Percentiles rank a stretch among this genome's conserved stretches.
Conservation (phyloP, 2,329 filamentous ascomycete genomes). For the Fusarium anthophilum region DNA sequence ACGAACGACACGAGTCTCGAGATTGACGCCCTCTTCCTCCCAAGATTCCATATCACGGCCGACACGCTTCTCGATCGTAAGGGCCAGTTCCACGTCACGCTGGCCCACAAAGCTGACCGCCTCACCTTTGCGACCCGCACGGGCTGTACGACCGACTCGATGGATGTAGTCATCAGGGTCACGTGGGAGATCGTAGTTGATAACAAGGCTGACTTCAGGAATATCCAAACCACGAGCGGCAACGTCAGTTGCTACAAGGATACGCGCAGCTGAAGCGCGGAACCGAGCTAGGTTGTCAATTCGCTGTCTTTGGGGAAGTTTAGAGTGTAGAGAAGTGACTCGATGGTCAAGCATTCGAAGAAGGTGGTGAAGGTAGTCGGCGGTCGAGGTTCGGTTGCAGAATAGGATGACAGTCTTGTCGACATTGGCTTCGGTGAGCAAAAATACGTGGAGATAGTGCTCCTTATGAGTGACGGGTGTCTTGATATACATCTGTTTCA, state of each 20-base stretch:
- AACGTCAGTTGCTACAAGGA: constrained; percentile 95
- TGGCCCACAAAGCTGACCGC: constrained; percentile 91
- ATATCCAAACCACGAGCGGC: constrained; percentile 95
- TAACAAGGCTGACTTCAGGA: constrained; percentile 85
- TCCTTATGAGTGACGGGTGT: constrained; percentile 93
- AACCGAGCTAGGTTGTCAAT: constrained; percentile 91
- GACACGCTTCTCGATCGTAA: constrained; percentile 87
- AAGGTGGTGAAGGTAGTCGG: constrained; percentile 88
- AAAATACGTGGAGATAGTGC: constrained; percentile 90
- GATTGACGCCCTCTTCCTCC: constrained; percentile 88
- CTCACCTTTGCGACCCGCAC: constrained; percentile 85
- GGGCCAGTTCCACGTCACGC: constrained; percentile 88
- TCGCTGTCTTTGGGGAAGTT: constrained; percentile 84
- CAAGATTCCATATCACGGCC: constrained; percentile 84
- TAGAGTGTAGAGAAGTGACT: constrained; percentile 90
- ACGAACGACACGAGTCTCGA: constrained; percentile 88
- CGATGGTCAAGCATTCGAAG: constrained; percentile 87
- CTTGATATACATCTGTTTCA: constrained; percentile 86
- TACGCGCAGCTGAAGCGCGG: constrained; percentile 85
- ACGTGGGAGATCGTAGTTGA: constrained; percentile 97
- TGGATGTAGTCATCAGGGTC: constrained; percentile 98
- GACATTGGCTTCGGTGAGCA: constrained; percentile 79
- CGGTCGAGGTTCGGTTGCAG: constrained; percentile 90
- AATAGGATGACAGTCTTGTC: constrained; percentile 89
- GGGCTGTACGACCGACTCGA: constrained; percentile 91